phyloP scores from a whole-genome alignment of 2,329 filamentous ascomycete species.

The Neofusicoccum sp. region DNA sequence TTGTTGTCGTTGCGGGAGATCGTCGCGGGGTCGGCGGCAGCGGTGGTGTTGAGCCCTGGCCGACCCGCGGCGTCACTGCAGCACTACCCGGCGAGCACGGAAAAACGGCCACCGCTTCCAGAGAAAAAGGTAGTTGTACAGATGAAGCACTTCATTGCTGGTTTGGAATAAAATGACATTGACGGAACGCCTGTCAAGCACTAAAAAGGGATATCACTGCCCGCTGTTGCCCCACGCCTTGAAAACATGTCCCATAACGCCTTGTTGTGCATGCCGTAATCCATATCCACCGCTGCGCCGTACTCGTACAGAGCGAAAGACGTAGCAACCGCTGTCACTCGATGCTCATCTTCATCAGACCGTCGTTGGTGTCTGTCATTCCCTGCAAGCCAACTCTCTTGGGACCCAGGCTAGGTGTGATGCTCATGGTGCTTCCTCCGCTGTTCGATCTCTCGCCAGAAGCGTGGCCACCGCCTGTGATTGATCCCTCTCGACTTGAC shows the following conservation, averaged over 20 bases:
- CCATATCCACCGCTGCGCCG: neutral
- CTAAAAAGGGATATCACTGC: slow-evolving; percentile 12
- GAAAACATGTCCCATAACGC: slow-evolving; percentile 1
- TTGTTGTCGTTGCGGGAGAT: slow-evolving; percentile 26
- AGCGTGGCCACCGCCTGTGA: slow-evolving; percentile 53
- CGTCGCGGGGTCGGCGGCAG: slow-evolving; percentile 30
- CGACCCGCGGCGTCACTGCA: neutral
- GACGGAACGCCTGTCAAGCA: neutral
- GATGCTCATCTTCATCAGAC: slow-evolving; percentile 96
- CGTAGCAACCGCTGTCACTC: slow-evolving; percentile 60
- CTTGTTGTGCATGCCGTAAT: neutral
- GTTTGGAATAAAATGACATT: neutral
- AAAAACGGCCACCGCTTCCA: neutral
- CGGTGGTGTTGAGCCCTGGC: slow-evolving; percentile 26
- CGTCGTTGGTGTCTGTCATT: slow-evolving; percentile 94
- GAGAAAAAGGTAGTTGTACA: no score
- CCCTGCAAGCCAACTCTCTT: slow-evolving; percentile 68
- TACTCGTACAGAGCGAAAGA: slow-evolving; percentile 1
- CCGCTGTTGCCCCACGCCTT: neutral
- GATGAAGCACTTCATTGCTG: no score
- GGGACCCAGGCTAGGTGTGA: slow-evolving; percentile 46
- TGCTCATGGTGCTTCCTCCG: slow-evolving; percentile 50
- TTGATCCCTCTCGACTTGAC: slow-evolving; percentile 59
- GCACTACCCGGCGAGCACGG: neutral
- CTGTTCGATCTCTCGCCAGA: slow-evolving; percentile 52